Base-by-base conservation (phyloP, 768 basidiomycete genomes). In the Auriculariales sp. region DNA sequence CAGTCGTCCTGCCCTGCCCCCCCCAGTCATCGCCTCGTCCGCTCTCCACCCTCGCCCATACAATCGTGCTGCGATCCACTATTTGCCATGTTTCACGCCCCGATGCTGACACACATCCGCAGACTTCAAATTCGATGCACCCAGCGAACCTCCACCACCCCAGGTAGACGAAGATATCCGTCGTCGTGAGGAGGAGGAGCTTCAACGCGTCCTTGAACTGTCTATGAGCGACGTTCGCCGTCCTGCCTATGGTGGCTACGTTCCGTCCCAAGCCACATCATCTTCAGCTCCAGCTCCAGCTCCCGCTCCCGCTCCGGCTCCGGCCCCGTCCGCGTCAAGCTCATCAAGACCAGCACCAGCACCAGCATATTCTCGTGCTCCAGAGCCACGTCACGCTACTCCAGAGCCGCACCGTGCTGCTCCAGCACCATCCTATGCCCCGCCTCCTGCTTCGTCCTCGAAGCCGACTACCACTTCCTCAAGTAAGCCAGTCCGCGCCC, bases 131-230 rank as follows among this genome's bases (percentile, higher is more conserved):
- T 88, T 87, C 53, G 77, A 82, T 46, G 58, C 67, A 12, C 69
- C 73, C 1, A 60, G 72, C 27, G 83, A 88, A 58, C 68, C 78
- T 14, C 71, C 78, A 3, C 84, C 86, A 0, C 81, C 78, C 1
- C 60, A 75, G 0, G 77, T 80, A 12, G 86, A 88, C 53, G 89
- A 90, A 53, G 88, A 87, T 11, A 76, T 78, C 35, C 75, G 86
- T 11, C 71, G 88, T 11, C 75, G 77, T 52, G 94, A 98, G 61
- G 94, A 97, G 58, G 94, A 94, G 59, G 94, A 98, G 56, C 78
- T 98, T 2, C 87, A 91, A 59, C 79, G 91, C 3, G 94, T 83
- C 0, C 71, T 98, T 25, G 92, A 94, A 59, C 80, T 95, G 68
- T 89, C 85, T n/a, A 82, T 91, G 68, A 79, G 82, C 49, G 92